These are phyloP conservation scores for Sugiyamaella grinbergsii DNA, from an alignment of 1,139 yeast species.

Conservation along the genomic window DNA sequence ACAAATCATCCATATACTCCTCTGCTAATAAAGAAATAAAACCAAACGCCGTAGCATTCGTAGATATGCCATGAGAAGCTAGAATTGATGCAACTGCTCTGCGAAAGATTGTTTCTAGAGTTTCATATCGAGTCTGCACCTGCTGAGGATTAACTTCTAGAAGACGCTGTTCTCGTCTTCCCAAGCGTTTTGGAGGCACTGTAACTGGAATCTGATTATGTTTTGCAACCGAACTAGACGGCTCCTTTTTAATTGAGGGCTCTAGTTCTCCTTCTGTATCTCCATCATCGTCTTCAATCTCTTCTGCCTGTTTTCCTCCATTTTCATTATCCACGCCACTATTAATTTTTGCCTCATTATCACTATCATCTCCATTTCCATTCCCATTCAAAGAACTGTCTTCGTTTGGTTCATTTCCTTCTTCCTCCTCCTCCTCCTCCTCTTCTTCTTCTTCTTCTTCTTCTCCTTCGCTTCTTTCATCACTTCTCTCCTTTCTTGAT, in stretches of 20 bases:
- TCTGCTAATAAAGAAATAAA: conserved; percentile 46
- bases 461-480: not conserved
- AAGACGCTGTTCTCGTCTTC: conserved; percentile 11
- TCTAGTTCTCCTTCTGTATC: conserved; percentile 5
- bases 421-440: not conserved
- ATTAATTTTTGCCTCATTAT: no score
- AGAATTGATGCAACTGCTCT: conserved; percentile 36
- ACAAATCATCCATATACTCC: conserved; percentile 53
- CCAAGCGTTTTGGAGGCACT: conserved; percentile 12
- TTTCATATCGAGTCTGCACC: conserved; percentile 3
- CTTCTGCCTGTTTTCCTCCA: conserved; percentile 1
- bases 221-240: not conserved
- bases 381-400: no score
- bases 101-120: conserved; percentile 31
- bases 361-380: not conserved
- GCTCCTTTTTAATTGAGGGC: not conserved
- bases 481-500: not conserved
- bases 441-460: not conserved
- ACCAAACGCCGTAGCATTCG: conserved; percentile 35
- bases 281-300: not conserved
- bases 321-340: not conserved
- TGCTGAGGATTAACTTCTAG: conserved; percentile 10
- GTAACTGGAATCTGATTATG: no score
- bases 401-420: not conserved
- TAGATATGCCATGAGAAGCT: conserved; percentile 32